A percentile compares a stretch with the other conserved stretches of the same genome.
phyloP scores from a whole-genome alignment of 2,329 filamentous ascomycete species.

The Aureobasidium mangrovei region DNA sequence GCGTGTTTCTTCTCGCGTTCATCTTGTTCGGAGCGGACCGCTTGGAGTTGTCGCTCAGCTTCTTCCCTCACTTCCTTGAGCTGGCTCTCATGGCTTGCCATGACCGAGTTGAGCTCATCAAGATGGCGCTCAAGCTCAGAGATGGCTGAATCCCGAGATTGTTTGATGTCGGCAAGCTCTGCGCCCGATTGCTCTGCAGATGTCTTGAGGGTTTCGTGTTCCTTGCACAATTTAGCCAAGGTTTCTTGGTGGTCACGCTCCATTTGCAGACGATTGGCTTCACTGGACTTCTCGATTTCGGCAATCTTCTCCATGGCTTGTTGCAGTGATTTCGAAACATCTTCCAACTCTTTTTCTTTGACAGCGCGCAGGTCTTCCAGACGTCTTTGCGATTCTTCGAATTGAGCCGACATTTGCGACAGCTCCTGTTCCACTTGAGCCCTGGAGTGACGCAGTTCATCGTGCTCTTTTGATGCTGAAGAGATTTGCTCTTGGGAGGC shows the following conservation, averaged over 20 bases:
- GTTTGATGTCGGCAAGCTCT: neutral
- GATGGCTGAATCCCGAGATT: neutral
- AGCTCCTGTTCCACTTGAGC: neutral
- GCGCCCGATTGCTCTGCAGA: neutral
- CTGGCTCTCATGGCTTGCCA: neutral
- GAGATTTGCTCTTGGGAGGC: neutral
- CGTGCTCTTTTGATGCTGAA: neutral
- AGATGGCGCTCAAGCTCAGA: neutral
- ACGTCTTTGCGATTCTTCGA: neutral
- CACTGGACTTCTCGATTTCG: slow-evolving; percentile 8
- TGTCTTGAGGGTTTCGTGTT: neutral
- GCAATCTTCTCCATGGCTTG: neutral
- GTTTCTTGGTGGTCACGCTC: neutral
- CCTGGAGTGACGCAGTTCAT: slow-evolving; percentile 6
- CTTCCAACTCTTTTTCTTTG: slow-evolving; percentile 10
- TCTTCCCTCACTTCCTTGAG: neutral
- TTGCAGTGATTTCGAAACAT: neutral
- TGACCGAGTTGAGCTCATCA: neutral
- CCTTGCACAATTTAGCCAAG: neutral
- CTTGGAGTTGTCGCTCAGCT: slow-evolving; percentile 1
- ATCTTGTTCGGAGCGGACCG: slow-evolving; percentile 11
- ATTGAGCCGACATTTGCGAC: neutral
- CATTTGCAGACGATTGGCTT: neutral
- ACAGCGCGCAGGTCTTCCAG: neutral
- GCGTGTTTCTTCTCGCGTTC: slow-evolving; percentile 16